Base-by-base conservation (phyloP, 495 filamentous ascomycete species). In the Aspergillus cavernicola region DNA sequence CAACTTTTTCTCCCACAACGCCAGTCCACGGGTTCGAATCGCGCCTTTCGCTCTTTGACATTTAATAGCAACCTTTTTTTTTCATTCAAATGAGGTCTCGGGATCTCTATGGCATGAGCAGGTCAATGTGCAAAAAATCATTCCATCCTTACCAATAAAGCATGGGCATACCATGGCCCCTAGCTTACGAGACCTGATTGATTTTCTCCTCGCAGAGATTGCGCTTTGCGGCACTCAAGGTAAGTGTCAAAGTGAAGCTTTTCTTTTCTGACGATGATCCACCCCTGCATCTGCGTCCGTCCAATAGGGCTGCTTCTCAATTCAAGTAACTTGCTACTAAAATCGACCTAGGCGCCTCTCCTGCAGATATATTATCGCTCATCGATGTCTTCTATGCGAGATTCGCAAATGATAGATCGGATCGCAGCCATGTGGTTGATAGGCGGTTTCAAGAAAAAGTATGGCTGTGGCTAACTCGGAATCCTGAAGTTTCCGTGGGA, bases 171-270 rank as follows among this genome's bases (percentile, higher is more conserved):
- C 23, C 39, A 91, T 92, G 89, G 80, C 74, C 48, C 74, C 67
- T 44, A 80, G 80, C 53, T 69, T 88, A 48, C 85, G 90, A 66
- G 81, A 81, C 52, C 69, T 93, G 66, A 82, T 91, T 41, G 79
- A 86, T 57, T 83, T 81, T 62, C 68, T 92, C 41, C 69, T 92
- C 39, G 77, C 79, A 16, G 85, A 88, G 73, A 85, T 92, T 63
- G 86, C 87, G 31, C 72, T 85, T 36, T 73, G 72, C 46, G 88
- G 88, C 26, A 78, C 80, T 53, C 75, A 80, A 73, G 88, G 88
- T 92, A 67, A 70, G 87, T 80, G 40, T n/a, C n/a, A n/a, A 69
- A 70, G 86, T 80, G 41, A 42, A 53, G 49, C 40, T 52, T 49
- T 61, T 55, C 59, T 50, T 20, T 54, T 49, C 19, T 49, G 29